phyloP scores from a whole-genome alignment of 495 filamentous ascomycete species.

The Neurospora pannonica region DNA sequence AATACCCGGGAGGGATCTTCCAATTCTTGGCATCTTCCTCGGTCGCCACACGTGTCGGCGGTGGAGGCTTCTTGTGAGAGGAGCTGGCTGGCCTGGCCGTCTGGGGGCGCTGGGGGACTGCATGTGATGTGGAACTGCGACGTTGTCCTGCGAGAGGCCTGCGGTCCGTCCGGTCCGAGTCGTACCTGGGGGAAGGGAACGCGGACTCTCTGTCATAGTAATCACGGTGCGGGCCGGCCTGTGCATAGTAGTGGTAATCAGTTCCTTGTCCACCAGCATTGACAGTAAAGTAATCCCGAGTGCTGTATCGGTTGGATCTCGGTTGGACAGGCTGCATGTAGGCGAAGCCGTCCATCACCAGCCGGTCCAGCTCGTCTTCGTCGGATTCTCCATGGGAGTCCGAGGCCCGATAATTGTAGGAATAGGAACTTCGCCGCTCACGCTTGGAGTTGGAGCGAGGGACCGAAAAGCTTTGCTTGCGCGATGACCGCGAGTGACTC shows the following conservation, averaged over 20 bases:
- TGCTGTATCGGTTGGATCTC: slow-evolving; percentile 26
- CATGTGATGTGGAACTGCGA: slow-evolving; percentile 30
- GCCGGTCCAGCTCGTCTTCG: slow-evolving; percentile 41
- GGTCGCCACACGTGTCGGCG: slow-evolving; percentile 57
- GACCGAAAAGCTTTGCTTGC: slow-evolving; percentile 41
- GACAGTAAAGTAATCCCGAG: slow-evolving; percentile 24
- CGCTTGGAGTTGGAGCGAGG: slow-evolving; percentile 30
- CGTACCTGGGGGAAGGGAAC: slow-evolving; percentile 34
- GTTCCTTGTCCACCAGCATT: slow-evolving; percentile 44
- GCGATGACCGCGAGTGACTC: slow-evolving; percentile 37
- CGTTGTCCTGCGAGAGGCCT: slow-evolving; percentile 28
- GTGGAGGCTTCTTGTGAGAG: slow-evolving; percentile 27
- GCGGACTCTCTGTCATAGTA: slow-evolving; percentile 28
- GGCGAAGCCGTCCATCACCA: slow-evolving; percentile 37
- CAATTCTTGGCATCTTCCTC: slow-evolving; percentile 73
- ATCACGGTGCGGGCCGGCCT: slow-evolving; percentile 33
- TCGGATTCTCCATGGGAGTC: slow-evolving; percentile 46
- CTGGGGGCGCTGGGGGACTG: slow-evolving; percentile 30
- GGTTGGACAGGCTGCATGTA: slow-evolving; percentile 38
- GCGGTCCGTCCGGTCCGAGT: slow-evolving; percentile 26
- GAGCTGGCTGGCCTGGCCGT: slow-evolving; percentile 32
- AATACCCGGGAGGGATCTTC: slow-evolving; percentile 84
- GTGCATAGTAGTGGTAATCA: slow-evolving; percentile 47
- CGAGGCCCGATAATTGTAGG: slow-evolving; percentile 43
- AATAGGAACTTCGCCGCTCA: slow-evolving; percentile 42